These are phyloP conservation scores for Amauroascus niger DNA, from an alignment of 2,329 filamentous ascomycete genomes.

Conservation along the genomic window DNA sequence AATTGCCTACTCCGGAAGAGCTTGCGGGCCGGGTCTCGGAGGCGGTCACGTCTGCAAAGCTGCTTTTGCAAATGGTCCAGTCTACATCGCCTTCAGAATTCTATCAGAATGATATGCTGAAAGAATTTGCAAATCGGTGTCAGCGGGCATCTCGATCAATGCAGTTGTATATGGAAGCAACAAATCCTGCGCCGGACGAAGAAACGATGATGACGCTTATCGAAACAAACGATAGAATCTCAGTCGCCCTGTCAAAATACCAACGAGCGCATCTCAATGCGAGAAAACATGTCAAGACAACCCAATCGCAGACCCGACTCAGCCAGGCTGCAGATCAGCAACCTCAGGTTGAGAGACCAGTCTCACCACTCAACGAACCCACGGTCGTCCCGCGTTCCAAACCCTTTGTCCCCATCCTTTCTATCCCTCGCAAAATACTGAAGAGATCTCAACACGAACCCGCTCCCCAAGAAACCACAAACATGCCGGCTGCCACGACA, in stretches of 20 bases:
- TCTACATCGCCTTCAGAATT: conserved; percentile 70
- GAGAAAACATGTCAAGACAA: conserved; percentile 31
- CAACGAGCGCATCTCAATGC: conserved; percentile 64
- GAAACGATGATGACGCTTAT: conserved; percentile 90
- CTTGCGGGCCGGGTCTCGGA: conserved; percentile 78
- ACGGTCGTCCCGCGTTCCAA: conserved; percentile 1
- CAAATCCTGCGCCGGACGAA: conserved; percentile 74
- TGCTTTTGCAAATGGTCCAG: conserved; percentile 84
- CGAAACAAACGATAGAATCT: conserved; percentile 86
- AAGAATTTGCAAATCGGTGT: conserved; percentile 84
- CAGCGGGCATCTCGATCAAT: conserved; percentile 69
- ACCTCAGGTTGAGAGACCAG: neutral
- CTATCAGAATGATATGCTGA: conserved; percentile 73
- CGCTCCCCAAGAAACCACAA: neutral
- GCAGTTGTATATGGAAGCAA: conserved; percentile 72
- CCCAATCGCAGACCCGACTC: neutral
- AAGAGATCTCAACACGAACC: conserved; percentile 8
- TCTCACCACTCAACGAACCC: neutral
- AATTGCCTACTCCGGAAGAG: conserved; percentile 59
- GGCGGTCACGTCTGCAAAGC: conserved; percentile 77
- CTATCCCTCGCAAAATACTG: conserved; percentile 13
- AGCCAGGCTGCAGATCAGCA: neutral
- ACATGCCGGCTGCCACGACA: neutral
- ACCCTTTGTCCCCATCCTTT: conserved; percentile 12
- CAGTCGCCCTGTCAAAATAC: conserved; percentile 70